A percentile compares a stretch with the other conserved stretches of the same genome.
phyloP scores from a whole-genome alignment of 768 basidiomycete genomes.

The Gautieria morchelliformis region DNA sequence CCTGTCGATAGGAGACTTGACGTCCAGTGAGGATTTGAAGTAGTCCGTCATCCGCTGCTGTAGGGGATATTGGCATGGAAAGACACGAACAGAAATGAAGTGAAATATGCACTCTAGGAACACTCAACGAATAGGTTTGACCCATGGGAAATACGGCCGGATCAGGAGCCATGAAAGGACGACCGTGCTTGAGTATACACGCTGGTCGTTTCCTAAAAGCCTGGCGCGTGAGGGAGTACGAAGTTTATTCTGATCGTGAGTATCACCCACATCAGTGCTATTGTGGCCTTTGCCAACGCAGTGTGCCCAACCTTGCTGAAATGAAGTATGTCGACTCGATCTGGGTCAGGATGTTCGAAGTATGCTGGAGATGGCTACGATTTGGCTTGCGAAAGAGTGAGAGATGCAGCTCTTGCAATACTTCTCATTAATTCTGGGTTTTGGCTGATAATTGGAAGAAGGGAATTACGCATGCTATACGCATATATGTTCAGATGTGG shows the following conservation, averaged over 20 bases:
- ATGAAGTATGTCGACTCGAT: slow-evolving; percentile 2
- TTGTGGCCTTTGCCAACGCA: background rate
- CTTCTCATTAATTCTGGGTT: background rate
- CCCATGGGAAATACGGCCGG: background rate
- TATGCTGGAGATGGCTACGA: background rate
- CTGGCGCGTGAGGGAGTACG: too few species aligned
- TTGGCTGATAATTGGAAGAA: background rate
- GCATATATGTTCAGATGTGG: background rate
- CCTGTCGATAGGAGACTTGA: background rate
- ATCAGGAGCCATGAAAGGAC: background rate
- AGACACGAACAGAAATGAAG: too few species aligned
- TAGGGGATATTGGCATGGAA: background rate
- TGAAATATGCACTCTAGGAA: background rate
- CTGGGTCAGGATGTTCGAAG: slow-evolving; percentile 1
- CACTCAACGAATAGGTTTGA: background rate
- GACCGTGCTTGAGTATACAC: background rate
- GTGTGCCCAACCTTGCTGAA: background rate
- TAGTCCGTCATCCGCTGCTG: background rate
- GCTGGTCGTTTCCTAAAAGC: background rate
- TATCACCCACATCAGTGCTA: background rate
- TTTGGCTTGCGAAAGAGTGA: background rate
- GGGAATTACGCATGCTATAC: background rate
- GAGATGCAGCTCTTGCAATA: background rate
- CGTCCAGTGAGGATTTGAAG: background rate
- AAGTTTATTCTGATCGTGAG: background rate